Evolutionary conservation across 23 red algal species (phyloP).

Genomic region (Gracilaria domingensis): DNA sequence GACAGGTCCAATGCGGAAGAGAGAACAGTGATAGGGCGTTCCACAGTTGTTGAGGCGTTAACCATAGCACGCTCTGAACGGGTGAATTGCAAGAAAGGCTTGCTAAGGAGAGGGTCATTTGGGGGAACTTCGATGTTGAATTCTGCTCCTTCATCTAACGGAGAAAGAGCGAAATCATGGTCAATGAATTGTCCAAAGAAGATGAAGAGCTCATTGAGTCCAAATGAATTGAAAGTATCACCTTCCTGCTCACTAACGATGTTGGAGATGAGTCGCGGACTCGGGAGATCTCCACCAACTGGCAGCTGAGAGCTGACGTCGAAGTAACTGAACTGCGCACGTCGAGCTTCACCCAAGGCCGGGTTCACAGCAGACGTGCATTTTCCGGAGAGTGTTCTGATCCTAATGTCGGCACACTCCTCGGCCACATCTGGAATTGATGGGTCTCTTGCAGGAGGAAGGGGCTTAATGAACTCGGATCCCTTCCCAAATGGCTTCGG

Average conservation of each 20-base stretch:
- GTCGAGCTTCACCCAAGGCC: neutral
- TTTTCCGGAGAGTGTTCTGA: conserved; percentile 24
- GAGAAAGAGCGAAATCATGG: conserved; percentile 43
- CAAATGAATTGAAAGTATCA: conserved; percentile 3
- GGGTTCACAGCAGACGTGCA: conserved; percentile 13
- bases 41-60: conserved; percentile 14
- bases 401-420: neutral
- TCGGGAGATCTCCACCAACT: conserved; percentile 32
- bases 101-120: neutral
- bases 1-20: conserved; percentile 56
- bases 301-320: conserved; percentile 17
- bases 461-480: neutral
- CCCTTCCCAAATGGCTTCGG: neutral
- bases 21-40: conserved; percentile 53
- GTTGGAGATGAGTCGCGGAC: conserved; percentile 53
- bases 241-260: conserved; percentile 20
- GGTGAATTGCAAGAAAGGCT: conserved; percentile 12
- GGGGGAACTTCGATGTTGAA: conserved; percentile 36
- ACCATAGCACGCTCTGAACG: conserved; percentile 19
- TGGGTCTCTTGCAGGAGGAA: conserved; percentile 20
- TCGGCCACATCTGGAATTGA: neutral
- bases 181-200: conserved; percentile 74
- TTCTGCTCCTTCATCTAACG: neutral
- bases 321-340: conserved; percentile 24
- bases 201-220: conserved; percentile 53